Evolutionary conservation across 2,329 filamentous ascomycete species (phyloP), one percentile per base, ranked within the genome.

Genomic region (Aspergillus chevalieri): DNA sequence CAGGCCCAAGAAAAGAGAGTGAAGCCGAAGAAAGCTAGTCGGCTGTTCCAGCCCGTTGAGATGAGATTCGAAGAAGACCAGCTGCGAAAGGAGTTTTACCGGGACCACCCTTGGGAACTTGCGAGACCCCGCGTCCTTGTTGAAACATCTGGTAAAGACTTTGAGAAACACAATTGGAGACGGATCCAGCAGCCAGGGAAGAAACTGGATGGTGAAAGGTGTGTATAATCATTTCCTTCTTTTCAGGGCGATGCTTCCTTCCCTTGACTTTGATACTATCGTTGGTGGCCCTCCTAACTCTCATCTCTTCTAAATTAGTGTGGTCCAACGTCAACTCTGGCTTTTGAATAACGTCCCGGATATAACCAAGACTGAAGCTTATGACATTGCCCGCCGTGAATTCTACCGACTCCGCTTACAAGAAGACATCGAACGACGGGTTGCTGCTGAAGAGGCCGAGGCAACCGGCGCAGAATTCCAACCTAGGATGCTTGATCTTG

Each of bases 31-130:
- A 87, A 85, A 67, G 78, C 86, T 26, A 89, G 83, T 70, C 82
- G 84, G 59, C 74, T 95, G 60, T 97, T 91, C 76, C 82, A 84
- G 60, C 93, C 93, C 1, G 81, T 90, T 56, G 73, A 76, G 50
- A 84, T 98, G 55, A 74, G 74, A 47, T 96, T 93, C 67, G 82
- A 86, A 52, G 93, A 98, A 69, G 93, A 98, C 71, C 71, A 74
- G 52, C 77, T 98, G 63, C 85, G 93, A 55, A 77, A 73, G 58
- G 82, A 84, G 24, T 98, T 97, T 74, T 98, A 88, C 75, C 83
- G 79, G 63, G 92, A 98, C 69, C 93, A 98, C 67, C 93, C 93
- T 4, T 98, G 93, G 93, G 93, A 98, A 72, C 75, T 98, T 64
- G 93, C 93, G 15, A 80, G 92, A 54, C 93, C 93, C 48, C 80